Conservation (phyloP, 1,284 basidiomycete species). For the Taiwanofungus camphoratus region DNA sequence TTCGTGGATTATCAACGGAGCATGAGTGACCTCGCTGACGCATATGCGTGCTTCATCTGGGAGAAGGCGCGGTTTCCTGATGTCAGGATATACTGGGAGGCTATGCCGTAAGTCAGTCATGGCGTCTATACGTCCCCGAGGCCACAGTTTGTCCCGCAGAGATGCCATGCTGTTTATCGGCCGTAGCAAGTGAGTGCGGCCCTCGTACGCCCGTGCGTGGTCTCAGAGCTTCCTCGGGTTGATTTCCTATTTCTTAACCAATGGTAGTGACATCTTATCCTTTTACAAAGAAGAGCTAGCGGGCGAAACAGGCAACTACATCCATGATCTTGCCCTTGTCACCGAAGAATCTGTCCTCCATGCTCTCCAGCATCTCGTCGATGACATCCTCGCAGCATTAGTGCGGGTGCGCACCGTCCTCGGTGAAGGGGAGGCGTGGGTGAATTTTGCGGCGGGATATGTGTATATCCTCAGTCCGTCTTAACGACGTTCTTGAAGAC, state of each 20-base stretch:
- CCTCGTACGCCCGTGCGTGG: too few relatives aligned
- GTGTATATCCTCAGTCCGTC: conserved; percentile 2
- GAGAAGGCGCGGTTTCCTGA: conserved; percentile 18
- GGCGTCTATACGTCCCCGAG: neutral
- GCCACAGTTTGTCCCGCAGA: neutral
- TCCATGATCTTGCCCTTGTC: conserved; percentile 8
- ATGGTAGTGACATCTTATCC: conserved; percentile 11
- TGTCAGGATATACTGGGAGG: conserved; percentile 10
- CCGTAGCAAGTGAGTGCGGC: conserved; percentile 5
- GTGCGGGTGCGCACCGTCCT: conserved; percentile 8
- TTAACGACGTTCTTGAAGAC: conserved; percentile 11
- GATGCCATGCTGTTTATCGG: conserved; percentile 5
- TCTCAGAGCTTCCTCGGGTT: too few relatives aligned
- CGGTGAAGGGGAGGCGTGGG: conserved; percentile 11
- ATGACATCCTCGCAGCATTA: conserved; percentile 9
- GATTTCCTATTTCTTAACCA: too few relatives aligned
- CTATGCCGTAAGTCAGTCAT: conserved; percentile 18
- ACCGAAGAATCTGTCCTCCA: conserved; percentile 3
- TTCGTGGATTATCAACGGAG: conserved; percentile 13
- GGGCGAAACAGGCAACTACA: conserved; percentile 6
- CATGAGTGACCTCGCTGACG: conserved; percentile 12
- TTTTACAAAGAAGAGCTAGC: conserved; percentile 13
- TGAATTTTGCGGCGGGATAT: conserved; percentile 12
- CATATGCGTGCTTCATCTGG: conserved; percentile 17
- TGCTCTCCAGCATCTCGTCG: conserved; percentile 6